These are phyloP conservation scores for Monosporozyma aerobia DNA, from an alignment of 805 yeast genomes.

Conservation along the genomic window DNA sequence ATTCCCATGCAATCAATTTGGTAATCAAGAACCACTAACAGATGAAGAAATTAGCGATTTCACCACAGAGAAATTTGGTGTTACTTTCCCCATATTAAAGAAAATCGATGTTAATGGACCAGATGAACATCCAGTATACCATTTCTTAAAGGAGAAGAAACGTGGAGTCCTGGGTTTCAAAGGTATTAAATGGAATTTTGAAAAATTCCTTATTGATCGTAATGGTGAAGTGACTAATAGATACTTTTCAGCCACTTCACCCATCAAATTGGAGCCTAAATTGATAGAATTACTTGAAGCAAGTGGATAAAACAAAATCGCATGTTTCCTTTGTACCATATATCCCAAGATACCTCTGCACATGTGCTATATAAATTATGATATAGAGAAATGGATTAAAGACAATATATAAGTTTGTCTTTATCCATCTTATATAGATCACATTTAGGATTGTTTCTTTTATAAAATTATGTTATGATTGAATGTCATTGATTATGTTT, in stretches of 20 bases:
- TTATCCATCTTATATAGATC: too few relatives aligned
- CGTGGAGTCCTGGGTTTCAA: conserved; percentile 54
- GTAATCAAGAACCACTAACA: conserved; percentile 65
- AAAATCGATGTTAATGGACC: conserved; percentile 87
- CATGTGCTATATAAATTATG: too few relatives aligned
- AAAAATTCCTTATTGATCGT: conserved; percentile 52
- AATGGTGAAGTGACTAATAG: conserved; percentile 50
- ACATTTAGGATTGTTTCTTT: too few relatives aligned
- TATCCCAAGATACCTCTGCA: too few relatives aligned
- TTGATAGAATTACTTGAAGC: conserved; percentile 47
- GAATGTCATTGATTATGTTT: neutral
- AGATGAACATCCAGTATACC: conserved; percentile 69
- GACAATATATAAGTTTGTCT: too few relatives aligned
- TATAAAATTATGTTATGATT: too few relatives aligned
- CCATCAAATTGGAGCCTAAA: conserved; percentile 46
- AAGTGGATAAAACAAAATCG: too few relatives aligned
- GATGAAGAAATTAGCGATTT: conserved; percentile 62
- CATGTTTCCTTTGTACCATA: too few relatives aligned
- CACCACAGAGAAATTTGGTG: conserved; percentile 78
- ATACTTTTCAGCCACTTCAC: conserved; percentile 62
- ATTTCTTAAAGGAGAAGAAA: conserved; percentile 61
- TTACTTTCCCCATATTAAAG: conserved; percentile 77
- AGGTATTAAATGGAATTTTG: conserved; percentile 75
- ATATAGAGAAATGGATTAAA: too few relatives aligned
- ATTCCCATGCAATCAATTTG: conserved; percentile 90